Evolutionary conservation across 805 yeast species (phyloP), one percentile per base, ranked within the genome.

Genomic region (Candida fluviatilis): DNA sequence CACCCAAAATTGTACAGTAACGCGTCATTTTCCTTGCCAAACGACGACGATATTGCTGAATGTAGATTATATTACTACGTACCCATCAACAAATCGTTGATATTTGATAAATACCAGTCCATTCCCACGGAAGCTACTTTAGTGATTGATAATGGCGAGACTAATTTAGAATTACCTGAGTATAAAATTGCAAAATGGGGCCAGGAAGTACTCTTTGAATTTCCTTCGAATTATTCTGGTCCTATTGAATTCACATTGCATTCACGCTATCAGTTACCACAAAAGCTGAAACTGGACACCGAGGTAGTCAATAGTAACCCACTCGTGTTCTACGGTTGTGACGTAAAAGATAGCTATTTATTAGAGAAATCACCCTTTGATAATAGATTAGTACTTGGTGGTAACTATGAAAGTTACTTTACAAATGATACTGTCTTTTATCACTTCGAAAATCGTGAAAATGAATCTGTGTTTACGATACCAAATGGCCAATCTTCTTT

Each of bases 401-500:
- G 43, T 12, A 35, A 54, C 18, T 67, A 51, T 43, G 65, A 64
- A 45, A 43, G 51, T 16, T 62, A 54, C 39, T 69, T 69, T 46
- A 66, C 72, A 11, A 54, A 62, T 14, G 60, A 66, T 41, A 62
- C 73, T 2, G 64, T 64, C 5, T 69, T 65, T 42, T 69, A 60
- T 41, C 71, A 64, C 37, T 47, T 51, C 5, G 24, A 35, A 14
- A 23, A 35, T 31, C n/a, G 5, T 5, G 10, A 31, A 18, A 18
- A 31, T 14, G 34, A 33, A 12, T 18, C 28, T 5, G 15, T 4
- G 5, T 21, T 45, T 4, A 14, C 28, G 3, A 35, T 45, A 2
- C 48, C 48, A 7, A 30, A 39, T 34, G 48, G 40, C 1, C 18
- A n/a, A 4, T 26, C 39, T 1, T 31, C 37, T 5, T 39, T 45